Evolutionary conservation across 2,329 filamentous ascomycete genomes (phyloP), one percentile per base, ranked within the genome.

Genomic region (Neonectria punicea): DNA sequence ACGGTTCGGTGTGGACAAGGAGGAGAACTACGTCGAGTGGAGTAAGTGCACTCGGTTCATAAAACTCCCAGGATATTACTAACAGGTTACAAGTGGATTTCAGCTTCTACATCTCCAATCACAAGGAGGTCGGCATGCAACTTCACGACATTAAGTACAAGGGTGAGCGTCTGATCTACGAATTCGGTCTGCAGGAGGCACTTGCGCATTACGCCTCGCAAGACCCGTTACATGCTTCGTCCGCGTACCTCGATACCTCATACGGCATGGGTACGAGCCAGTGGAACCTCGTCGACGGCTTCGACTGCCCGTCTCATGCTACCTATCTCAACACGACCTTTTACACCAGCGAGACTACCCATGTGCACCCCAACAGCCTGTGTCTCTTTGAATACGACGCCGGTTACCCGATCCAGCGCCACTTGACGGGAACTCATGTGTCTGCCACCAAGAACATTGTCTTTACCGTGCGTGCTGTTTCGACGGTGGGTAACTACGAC

Each of bases 401-500:
- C 41, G 63, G 63, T 10, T 54, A 55, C 3, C 63, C 63, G 6
- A 62, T 65, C 32, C 61, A 58, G 4, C 53, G 63, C 20, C 86
- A 88, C 71, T 80, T 77, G 16, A 79, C 80, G 0, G 63, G 66
- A 16, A 75, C 75, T 5, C 80, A 83, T 63, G 80, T 83, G 1
- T 77, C 79, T 2, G 80, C 80, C 1, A 83, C 82, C 14, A 84
- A 85, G 71, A 79, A 81, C 32, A 81, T 87, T 44, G 78, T 79
- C 0, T 43, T 43, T 4, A 43, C 39, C 9, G 75, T 87, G 3
- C 78, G 85, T 0, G 80, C 77, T 1, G 80, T 87, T 3, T 79
- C 80, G 1, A 86, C 84, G 0, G 81, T 88, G 3, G 85, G 84
- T 1, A 88, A 87, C 74, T 87, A 88, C 71, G 85, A 87, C 66